These are phyloP conservation scores for Adansonia gregorii DNA, from an alignment of 441 rosid genomes.

Conservation along the genomic window DNA sequence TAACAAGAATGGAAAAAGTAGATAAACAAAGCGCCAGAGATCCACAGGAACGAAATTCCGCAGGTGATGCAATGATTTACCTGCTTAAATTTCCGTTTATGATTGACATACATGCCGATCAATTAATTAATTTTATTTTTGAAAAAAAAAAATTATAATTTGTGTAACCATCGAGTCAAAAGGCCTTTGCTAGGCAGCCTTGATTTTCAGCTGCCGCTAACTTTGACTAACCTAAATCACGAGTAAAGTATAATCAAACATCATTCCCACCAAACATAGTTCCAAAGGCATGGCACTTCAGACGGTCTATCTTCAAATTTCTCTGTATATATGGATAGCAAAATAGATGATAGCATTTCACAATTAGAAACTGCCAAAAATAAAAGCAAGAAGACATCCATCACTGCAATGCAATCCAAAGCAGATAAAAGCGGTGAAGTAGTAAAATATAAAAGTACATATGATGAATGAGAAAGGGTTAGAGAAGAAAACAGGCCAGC, in stretches of 20 bases:
- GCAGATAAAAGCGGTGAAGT: background rate
- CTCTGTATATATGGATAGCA: constrained; percentile 96
- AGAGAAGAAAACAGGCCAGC: background rate
- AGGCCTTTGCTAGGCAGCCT: background rate
- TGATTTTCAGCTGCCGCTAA: background rate
- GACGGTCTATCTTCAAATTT: constrained; percentile 80
- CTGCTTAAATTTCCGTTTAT: constrained; percentile 9
- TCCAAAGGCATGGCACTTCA: constrained; percentile 95
- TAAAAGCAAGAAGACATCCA: background rate
- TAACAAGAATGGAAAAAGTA: background rate
- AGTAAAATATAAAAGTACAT: no score
- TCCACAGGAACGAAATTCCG: constrained; percentile 1
- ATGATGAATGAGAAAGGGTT: background rate
- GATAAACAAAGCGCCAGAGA: background rate
- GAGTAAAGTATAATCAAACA: constrained; percentile 49
- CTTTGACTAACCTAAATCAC: background rate
- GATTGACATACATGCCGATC: background rate
- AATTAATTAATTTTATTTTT: constrained; percentile 8
- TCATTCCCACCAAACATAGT: constrained; percentile 92
- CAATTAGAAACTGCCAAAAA: constrained; percentile 76
- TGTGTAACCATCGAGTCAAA: background rate
- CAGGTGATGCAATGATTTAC: background rate
- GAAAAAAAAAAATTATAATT: background rate
- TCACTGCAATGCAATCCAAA: constrained; percentile 9
- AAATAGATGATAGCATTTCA: constrained; percentile 92